Base-by-base conservation (phyloP, 495 filamentous ascomycete genomes). In the Hyphodiscus hymeniophilus region DNA sequence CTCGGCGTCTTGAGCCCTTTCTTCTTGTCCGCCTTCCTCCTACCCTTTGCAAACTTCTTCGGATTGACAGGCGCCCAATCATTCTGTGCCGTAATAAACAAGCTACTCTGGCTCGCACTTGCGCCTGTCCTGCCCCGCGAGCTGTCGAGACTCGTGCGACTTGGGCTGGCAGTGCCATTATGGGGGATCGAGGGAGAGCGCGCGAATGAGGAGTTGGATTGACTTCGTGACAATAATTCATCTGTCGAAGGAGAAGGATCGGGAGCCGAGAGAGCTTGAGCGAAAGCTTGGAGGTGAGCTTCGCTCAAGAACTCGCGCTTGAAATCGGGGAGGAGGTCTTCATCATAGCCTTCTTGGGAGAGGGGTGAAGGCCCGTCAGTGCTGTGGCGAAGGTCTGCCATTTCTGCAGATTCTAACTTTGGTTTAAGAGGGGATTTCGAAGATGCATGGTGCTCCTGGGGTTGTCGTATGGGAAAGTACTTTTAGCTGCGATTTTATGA, bases 61-160 rank as follows among this genome's bases (percentile, higher is more conserved):
- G 55, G 55, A 44, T 81, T 76, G 22, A 94, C 76, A 1, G 87
- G 87, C 3, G 82, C 80, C 87, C 87, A 92, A 68, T 92, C 87
- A 60, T 88, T 90, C 53, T 85, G 74, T 22, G 87, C 86, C 7
- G 80, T 75, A 47, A 91, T 79, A 54, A 82, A 80, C 47, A 73
- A 15, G 20, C 46, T 35, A 17, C 42, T 56, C 41, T 51, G 22
- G 16, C 39, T 54, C 7, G 42, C 17, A 5, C 45, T 41, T n/a
- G 44, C 49, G 2, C 51, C 47, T 7, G 34, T 12, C n/a, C 38
- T 16, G 31, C 23, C 16, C 44, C 40, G 13, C 34, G 16, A n/a
- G 26, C 11, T 10, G 35, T 40, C 42, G n/a, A 51, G 21, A 24
- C 38, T 48, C 21, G 30, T 28, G 22, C 51, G 40, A 17, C 38